Conservation (phyloP, 2,329 filamentous ascomycete genomes). For the Zelopaecilomyces penicillatus region DNA sequence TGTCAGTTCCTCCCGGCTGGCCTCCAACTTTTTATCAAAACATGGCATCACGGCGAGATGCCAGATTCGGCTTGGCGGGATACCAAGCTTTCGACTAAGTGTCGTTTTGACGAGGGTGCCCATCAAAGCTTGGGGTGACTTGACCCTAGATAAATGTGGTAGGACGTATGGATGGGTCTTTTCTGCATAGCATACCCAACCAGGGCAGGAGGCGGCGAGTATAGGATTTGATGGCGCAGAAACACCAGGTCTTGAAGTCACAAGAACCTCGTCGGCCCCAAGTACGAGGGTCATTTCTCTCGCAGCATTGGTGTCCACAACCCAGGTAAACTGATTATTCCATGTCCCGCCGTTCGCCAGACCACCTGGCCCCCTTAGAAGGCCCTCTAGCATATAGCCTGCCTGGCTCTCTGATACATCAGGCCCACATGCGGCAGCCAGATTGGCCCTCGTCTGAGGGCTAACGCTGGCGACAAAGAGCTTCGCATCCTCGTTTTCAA, state of each 20-base stretch:
- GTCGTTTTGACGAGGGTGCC: conserved; percentile 86
- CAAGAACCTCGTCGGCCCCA: conserved; percentile 62
- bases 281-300: conserved; percentile 77
- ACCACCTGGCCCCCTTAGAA: conserved; percentile 61
- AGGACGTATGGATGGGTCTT: conserved; percentile 94
- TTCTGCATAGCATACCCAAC: conserved; percentile 98
- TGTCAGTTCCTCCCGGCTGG: conserved; percentile 85
- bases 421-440: conserved; percentile 74
- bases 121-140: conserved; percentile 87
- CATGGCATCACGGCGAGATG: conserved; percentile 96
- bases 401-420: conserved; percentile 64
- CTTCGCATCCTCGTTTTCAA: conserved; percentile 54
- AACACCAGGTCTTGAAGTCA: conserved; percentile 14
- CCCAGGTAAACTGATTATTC: conserved; percentile 75
- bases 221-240: conserved; percentile 44
- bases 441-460: conserved; percentile 79
- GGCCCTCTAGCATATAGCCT: conserved; percentile 71
- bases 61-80: conserved; percentile 78
- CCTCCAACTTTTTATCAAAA: conserved; percentile 98
- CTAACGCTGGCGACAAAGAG: conserved; percentile 89
- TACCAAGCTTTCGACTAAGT: conserved; percentile 61
- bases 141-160: conserved; percentile 81
- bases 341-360: conserved; percentile 62
- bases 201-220: conserved; percentile 84
- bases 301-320: conserved; percentile 80